Conservation (phyloP, 164 flowering plant genomes). For the Berberis vulgaris region DNA sequence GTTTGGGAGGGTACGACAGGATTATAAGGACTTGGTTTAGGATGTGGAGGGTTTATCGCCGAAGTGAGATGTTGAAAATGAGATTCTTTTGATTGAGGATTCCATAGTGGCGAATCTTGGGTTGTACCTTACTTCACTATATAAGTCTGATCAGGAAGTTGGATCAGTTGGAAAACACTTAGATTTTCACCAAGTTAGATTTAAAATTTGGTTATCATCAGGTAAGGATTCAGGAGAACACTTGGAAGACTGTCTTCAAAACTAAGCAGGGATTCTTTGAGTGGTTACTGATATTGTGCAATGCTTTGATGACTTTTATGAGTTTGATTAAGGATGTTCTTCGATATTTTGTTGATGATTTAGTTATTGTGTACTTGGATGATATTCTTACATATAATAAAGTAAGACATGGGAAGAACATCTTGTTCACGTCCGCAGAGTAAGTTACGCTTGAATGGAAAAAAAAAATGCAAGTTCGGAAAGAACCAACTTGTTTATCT, state of each 20-base stretch:
- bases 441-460: neutral
- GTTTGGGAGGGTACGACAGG: no score
- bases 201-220: no score
- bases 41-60: no score
- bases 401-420: neutral
- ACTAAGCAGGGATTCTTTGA: neutral
- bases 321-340: neutral
- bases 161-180: neutral
- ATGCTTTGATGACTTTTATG: neutral
- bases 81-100: no score
- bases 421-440: neutral
- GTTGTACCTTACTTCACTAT: no score
- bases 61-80: no score
- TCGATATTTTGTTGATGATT: neutral
- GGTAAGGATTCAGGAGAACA: no score
- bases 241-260: neutral
- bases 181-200: neutral
- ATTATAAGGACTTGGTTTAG: no score
- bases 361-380: neutral
- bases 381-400: neutral
- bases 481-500: neutral
- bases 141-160: no score
- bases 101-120: no score
- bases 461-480: neutral
- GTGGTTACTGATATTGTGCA: neutral